Percentiles rank a stretch among this genome's conserved stretches.
These are phyloP conservation scores for Xylariomycetidae sp. DNA, from an alignment of 2,329 filamentous ascomycete genomes.

Conservation along the genomic window DNA sequence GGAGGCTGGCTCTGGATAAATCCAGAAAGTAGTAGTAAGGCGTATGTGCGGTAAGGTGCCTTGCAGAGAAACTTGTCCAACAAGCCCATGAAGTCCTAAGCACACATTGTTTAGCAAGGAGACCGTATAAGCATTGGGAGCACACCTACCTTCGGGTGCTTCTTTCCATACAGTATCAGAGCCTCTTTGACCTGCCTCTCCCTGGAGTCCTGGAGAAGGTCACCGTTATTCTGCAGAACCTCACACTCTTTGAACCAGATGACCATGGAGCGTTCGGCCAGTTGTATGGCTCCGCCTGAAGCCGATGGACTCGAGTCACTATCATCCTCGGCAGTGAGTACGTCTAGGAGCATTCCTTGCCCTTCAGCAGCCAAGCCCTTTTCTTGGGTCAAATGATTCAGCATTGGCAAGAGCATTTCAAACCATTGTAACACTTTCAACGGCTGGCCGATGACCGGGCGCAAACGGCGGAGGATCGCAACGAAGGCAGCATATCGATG, in stretches of 20 bases:
- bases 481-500: slow-evolving; percentile 62
- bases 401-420: slow-evolving; percentile 53
- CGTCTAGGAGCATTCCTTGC: slow-evolving; percentile 56
- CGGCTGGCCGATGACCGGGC: slow-evolving; percentile 57
- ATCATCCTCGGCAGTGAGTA: slow-evolving; percentile 58
- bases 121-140: slow-evolving; percentile 2
- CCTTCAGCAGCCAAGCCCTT: slow-evolving; percentile 59
- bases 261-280: slow-evolving; percentile 44
- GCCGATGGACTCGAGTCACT: slow-evolving; percentile 39
- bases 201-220: slow-evolving; percentile 35
- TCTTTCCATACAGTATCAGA: slow-evolving; percentile 59
- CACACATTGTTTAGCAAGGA: slow-evolving; percentile 17
- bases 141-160: slow-evolving; percentile 52
- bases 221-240: slow-evolving; percentile 28
- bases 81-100: slow-evolving; percentile 58
- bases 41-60: slow-evolving; percentile 56
- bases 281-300: slow-evolving; percentile 33
- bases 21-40: slow-evolving; percentile 61
- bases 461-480: slow-evolving; percentile 56
- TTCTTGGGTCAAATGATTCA: slow-evolving; percentile 52
- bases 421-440: slow-evolving; percentile 66
- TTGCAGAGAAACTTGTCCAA: slow-evolving; percentile 62
- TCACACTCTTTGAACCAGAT: slow-evolving; percentile 50
- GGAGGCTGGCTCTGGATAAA: slow-evolving; percentile 74
- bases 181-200: slow-evolving; percentile 45